Evolutionary conservation across 306 rosid species (phyloP).

Genomic region (Cucurbita ficifolia): DNA sequence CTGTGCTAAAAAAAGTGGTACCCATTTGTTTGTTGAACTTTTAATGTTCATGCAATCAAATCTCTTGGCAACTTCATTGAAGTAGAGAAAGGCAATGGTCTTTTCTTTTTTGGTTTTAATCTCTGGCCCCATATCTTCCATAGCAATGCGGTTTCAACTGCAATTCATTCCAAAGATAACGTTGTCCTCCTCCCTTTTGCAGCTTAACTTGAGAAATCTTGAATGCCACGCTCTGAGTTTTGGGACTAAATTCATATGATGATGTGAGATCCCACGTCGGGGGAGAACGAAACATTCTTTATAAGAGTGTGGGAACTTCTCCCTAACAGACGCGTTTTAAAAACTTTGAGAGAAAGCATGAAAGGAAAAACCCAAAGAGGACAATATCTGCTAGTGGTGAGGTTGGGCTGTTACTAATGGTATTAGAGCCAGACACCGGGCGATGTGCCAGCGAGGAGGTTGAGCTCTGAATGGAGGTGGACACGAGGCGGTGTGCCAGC

Average conservation of each 20-base stretch:
- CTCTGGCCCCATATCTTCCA: background rate
- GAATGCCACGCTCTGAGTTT: conserved; percentile 75
- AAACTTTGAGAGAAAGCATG: no score
- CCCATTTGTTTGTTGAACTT: background rate
- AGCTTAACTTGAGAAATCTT: conserved; percentile 73
- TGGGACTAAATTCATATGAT: conserved; percentile 34
- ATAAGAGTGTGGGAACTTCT: no score
- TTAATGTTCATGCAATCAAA: background rate
- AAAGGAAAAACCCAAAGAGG: no score
- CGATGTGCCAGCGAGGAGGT: no score
- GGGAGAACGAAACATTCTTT: no score
- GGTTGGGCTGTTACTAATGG: no score
- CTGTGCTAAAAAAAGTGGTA: background rate
- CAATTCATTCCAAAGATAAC: background rate
- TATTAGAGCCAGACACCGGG: no score
- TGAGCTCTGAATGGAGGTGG: no score
- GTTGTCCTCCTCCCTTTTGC: conserved; percentile 13
- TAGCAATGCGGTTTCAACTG: background rate
- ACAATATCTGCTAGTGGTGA: no score
- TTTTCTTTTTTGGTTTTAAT: background rate
- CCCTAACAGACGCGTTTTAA: no score
- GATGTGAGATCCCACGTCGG: no score
- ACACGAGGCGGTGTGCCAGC: no score
- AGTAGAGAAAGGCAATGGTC: background rate
- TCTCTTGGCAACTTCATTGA: background rate